Evolutionary conservation across 441 rosid genomes (phyloP).

Genomic region (Populus tomentosa): DNA sequence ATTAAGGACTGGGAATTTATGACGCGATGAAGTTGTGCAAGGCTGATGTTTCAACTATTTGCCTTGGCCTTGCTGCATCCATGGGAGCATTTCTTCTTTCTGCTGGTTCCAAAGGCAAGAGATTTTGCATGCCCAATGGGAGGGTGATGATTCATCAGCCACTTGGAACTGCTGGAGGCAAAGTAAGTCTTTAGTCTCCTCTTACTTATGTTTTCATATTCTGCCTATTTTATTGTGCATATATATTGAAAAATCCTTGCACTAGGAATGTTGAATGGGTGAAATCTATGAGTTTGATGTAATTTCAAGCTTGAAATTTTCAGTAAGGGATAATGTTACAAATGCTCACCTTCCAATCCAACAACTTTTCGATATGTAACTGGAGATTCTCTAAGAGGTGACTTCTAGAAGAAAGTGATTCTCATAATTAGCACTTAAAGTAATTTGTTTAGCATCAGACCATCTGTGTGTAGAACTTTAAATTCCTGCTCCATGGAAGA

Average conservation of each 20-base stretch:
- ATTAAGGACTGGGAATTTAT: constrained; percentile 80
- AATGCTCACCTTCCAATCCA: neutral
- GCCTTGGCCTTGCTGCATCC: constrained; percentile 87
- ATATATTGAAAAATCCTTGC: neutral
- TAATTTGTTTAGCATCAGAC: neutral
- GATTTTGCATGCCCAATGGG: constrained; percentile 94
- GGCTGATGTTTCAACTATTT: constrained; percentile 93
- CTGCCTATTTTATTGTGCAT: constrained; percentile 3
- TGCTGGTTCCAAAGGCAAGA: constrained; percentile 85
- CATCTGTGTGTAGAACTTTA: neutral
- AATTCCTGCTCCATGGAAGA: neutral
- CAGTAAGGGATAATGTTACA: neutral
- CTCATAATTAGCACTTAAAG: neutral
- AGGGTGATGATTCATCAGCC: constrained; percentile 97
- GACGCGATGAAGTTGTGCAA: constrained; percentile 94
- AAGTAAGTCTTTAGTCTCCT: constrained; percentile 35
- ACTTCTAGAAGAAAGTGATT: neutral
- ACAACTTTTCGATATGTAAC: neutral
- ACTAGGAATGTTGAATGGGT: neutral
- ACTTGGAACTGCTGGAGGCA: constrained; percentile 83
- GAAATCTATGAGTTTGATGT: neutral
- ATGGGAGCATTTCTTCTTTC: constrained; percentile 93
- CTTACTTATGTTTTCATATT: neutral
- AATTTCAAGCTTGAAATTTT: neutral
- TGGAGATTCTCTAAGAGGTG: neutral